These are phyloP conservation scores for Zasmidium cellare DNA, from an alignment of 2,329 filamentous ascomycete species.

Conservation along the genomic window DNA sequence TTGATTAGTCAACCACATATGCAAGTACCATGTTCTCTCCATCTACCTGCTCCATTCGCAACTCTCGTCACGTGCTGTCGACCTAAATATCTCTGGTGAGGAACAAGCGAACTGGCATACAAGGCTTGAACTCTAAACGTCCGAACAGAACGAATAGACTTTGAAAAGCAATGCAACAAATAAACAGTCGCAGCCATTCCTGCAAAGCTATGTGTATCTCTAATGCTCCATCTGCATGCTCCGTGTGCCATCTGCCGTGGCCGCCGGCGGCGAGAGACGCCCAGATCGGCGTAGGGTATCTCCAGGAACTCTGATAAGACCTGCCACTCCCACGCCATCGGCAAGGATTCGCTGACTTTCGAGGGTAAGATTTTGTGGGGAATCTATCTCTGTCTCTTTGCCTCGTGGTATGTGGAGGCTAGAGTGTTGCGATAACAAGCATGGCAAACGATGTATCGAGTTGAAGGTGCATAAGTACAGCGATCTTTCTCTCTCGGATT, in stretches of 20 bases:
- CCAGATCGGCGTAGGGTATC: too few species aligned
- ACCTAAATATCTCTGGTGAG: not conserved
- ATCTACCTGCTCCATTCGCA: not conserved
- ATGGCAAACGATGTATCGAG: not conserved
- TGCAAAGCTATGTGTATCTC: too few species aligned
- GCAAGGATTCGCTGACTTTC: not conserved
- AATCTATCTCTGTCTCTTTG: too few species aligned
- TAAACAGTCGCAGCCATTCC: too few species aligned
- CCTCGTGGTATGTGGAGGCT: constrained; percentile 10
- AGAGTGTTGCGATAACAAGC: constrained; percentile 3
- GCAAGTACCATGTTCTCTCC: not conserved
- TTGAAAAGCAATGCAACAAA: too few species aligned
- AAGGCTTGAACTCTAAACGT: not conserved
- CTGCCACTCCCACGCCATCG: too few species aligned
- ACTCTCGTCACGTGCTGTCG: not conserved
- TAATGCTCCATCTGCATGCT: too few species aligned
- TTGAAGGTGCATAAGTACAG: constrained; percentile 1
- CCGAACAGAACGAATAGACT: too few species aligned
- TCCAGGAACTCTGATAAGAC: constrained; percentile 1
- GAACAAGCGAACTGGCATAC: not conserved
- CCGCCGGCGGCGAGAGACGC: too few species aligned
- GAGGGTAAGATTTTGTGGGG: not conserved
- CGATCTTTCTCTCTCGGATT: too few species aligned
- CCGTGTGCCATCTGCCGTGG: too few species aligned
- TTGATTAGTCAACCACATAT: not conserved